Base-by-base conservation (phyloP, 2,329 filamentous ascomycete genomes). In the Plectosphaerella cucumerina region DNA sequence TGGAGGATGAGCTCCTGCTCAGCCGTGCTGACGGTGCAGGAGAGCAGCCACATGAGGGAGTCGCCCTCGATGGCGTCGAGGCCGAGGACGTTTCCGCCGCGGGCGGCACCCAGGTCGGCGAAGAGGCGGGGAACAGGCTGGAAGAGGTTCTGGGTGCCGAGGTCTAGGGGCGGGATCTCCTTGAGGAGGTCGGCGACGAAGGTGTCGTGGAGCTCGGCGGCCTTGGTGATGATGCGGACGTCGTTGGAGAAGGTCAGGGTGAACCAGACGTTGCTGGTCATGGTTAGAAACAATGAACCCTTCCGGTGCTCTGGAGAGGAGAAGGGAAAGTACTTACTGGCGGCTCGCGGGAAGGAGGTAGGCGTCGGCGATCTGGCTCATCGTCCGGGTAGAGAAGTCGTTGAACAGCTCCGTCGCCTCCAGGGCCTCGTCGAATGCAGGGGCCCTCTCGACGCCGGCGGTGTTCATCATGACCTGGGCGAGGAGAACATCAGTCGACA, bases 381-480 rank as follows among this genome's bases (percentile, higher is more conserved):
- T 48, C 6, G 49, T 35, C 10, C 43, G 44, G n/a, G 43, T 18
- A 43, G 52, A 46, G 31, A 51, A 39, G 17, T 47, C 47, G 48
- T 50, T 49, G 17, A 46, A 53, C 0, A 56, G 23, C 15, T 50
- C 37, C 5, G 54, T 47, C 3, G 52, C 48, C 6, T 46, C 17
- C 17, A 43, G 47, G 8, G 50, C 46, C n/a, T 53, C 23, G 14
- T 49, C 31, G 12, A 48, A 44, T 6, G 41, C 37, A 4, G 46
- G 46, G 20, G 46, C 22, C 6, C 22, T 43, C 22, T 44, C 46
- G 9, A 22, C 39, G 20, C 41, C 41, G 33, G 20, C 47, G 6
- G 50, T 52, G 26, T 50, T 53, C 39, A 58, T 21, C 39, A 60
- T 17, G 21, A 56, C 53, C 21, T 59, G 53, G 8, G 59, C 54